These are phyloP conservation scores for Kluyveromyces sp. DNA, from an alignment of 1,139 yeast genomes.

Conservation along the genomic window DNA sequence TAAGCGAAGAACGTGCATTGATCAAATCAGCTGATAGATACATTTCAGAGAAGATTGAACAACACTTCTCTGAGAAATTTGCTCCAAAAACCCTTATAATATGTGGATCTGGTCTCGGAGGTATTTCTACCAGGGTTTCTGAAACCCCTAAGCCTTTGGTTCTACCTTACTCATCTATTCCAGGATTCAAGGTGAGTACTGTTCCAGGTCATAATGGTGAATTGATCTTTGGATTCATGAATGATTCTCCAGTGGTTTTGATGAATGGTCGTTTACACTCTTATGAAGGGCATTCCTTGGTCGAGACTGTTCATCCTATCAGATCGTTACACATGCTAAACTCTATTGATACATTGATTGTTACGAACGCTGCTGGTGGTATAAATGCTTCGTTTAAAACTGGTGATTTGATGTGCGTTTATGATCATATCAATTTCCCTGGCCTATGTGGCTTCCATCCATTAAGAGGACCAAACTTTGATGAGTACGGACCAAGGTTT, in stretches of 20 bases:
- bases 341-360: constrained; percentile 49
- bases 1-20: constrained; percentile 14
- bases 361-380: constrained; percentile 96
- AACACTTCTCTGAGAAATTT: constrained; percentile 3
- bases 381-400: constrained; percentile 55
- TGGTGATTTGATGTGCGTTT: constrained; percentile 86
- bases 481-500: constrained; percentile 76
- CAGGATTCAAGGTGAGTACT: constrained; percentile 75
- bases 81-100: constrained; percentile 65
- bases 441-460: constrained; percentile 89
- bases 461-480: constrained; percentile 79
- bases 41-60: constrained; percentile 3
- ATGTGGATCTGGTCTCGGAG: constrained; percentile 94
- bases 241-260: constrained; percentile 73
- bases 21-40: constrained; percentile 13
- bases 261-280: constrained; percentile 92
- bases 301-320: constrained; percentile 78
- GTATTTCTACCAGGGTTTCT: constrained; percentile 53
- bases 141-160: constrained; percentile 37
- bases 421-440: constrained; percentile 84
- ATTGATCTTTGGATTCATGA: constrained; percentile 68
- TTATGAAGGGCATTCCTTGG: constrained; percentile 81
- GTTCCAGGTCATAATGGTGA: constrained; percentile 88
- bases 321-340: constrained; percentile 65
- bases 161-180: constrained; percentile 60